These are phyloP conservation scores for Hirsutella rhossiliensis DNA, from an alignment of 2,329 filamentous ascomycete genomes.

Conservation along the genomic window DNA sequence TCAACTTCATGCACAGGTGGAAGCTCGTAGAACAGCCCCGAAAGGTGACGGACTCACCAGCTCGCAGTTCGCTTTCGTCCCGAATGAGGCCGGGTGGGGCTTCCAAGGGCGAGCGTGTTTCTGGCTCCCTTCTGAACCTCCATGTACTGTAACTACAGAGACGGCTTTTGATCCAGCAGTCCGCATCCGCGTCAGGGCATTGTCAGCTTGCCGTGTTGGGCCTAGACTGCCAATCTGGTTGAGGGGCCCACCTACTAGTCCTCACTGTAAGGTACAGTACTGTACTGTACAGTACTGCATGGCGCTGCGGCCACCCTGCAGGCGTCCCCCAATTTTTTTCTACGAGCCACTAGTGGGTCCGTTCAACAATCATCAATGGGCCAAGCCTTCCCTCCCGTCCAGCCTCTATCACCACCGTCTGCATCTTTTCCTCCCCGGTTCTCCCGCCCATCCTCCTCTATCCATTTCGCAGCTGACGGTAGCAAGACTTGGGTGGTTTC, in stretches of 20 bases:
- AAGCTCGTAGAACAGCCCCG: too few relatives aligned
- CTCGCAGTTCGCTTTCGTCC: too few relatives aligned
- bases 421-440: background rate
- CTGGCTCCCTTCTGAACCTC: too few relatives aligned
- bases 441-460: background rate
- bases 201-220: conserved; percentile 3
- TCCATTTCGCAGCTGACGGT: background rate
- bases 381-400: too few relatives aligned
- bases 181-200: too few relatives aligned
- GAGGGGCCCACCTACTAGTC: conserved; percentile 4
- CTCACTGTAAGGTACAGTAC: background rate
- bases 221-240: conserved; percentile 11
- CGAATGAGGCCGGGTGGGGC: too few relatives aligned
- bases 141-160: too few relatives aligned
- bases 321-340: conserved; percentile 21
- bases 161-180: too few relatives aligned
- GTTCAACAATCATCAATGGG: conserved; percentile 21
- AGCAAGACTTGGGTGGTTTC: background rate
- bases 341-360: conserved; percentile 17
- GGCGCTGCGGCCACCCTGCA: background rate
- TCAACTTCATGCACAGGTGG: too few relatives aligned
- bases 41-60: too few relatives aligned
- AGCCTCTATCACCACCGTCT: conserved; percentile 3
- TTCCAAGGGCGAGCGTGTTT: too few relatives aligned
- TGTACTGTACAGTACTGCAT: background rate